Conservation (phyloP, 805 yeast species). For the Hanseniaspora hatyaiensis region DNA sequence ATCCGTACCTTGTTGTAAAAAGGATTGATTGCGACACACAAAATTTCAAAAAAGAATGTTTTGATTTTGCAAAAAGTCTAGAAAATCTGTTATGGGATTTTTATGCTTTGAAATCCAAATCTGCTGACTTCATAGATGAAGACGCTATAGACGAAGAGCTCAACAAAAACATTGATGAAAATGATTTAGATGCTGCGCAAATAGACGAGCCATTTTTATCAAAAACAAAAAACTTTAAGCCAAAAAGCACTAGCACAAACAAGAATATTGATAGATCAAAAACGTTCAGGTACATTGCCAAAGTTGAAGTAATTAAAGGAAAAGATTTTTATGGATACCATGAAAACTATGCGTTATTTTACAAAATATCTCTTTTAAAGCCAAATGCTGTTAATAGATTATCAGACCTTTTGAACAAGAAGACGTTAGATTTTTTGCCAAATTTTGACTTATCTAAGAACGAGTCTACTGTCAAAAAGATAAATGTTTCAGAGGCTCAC, state of each 20-base stretch:
- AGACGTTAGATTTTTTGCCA: slow-evolving; percentile 17
- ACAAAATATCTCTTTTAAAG: slow-evolving; percentile 56
- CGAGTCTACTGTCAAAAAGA: slow-evolving; percentile 28
- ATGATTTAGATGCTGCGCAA: slow-evolving; percentile 2
- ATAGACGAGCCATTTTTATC: background rate
- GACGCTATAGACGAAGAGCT: slow-evolving; percentile 12
- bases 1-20: slow-evolving; percentile 67
- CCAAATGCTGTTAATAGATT: slow-evolving; percentile 50
- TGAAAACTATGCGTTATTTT: slow-evolving; percentile 48
- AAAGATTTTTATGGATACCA: slow-evolving; percentile 77
- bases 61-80: slow-evolving; percentile 33
- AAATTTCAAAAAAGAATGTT: slow-evolving; percentile 30
- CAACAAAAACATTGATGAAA: background rate
- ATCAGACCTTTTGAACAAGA: slow-evolving; percentile 36
- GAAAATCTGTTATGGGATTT: slow-evolving; percentile 37
- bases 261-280: slow-evolving; percentile 8
- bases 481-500: slow-evolving; percentile 66
- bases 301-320: slow-evolving; percentile 56
- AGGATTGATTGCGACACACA: slow-evolving; percentile 36
- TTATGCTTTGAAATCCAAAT: slow-evolving; percentile 24
- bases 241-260: slow-evolving; percentile 1
- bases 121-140: slow-evolving; percentile 5
- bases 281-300: slow-evolving; percentile 40
- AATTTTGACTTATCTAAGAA: slow-evolving; percentile 30
- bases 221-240: slow-evolving; percentile 9